phyloP scores from a whole-genome alignment of 345 rosid species.

The Eucalyptus pauciflora region DNA sequence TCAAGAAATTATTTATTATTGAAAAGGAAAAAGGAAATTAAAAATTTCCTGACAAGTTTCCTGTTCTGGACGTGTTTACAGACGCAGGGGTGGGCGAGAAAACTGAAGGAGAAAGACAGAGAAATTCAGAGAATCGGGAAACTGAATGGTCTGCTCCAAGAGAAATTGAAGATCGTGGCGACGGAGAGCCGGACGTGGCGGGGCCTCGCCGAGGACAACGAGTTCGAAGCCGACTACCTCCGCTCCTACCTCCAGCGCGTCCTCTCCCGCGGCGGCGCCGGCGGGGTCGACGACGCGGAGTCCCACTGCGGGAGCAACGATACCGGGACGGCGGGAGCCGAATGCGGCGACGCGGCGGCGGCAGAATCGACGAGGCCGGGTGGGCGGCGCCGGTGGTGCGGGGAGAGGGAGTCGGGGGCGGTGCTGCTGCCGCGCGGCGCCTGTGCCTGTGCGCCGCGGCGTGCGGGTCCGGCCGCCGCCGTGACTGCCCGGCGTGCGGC shows the following conservation, averaged over 20 bases:
- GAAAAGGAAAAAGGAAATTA: fast-evolving
- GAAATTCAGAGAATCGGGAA: not conserved
- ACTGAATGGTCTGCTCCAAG: not conserved
- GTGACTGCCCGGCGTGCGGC: no score
- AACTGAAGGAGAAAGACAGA: not conserved
- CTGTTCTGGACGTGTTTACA: not conserved
- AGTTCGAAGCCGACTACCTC: no score
- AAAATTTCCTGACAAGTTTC: not conserved
- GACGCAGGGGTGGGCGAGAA: not conserved
- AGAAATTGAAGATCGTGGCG: no score
- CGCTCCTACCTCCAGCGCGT: no score
- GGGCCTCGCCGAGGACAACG: no score
- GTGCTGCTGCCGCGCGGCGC: slow-evolving; percentile 76
- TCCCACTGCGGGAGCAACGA: slow-evolving; percentile 38
- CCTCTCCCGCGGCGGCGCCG: no score
- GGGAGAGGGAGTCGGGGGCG: slow-evolving; percentile 45
- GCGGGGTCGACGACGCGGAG: slow-evolving; percentile 29
- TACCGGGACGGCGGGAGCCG: slow-evolving; percentile 12
- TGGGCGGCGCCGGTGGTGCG: slow-evolving; percentile 10
- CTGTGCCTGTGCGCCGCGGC: slow-evolving; percentile 29
- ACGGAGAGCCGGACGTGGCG: no score
- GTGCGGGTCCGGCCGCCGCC: no score
- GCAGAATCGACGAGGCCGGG: not conserved
- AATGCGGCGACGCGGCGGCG: not conserved
- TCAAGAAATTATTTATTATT: not conserved